Percentiles rank a stretch among this genome's conserved stretches.
Evolutionary conservation across 805 yeast genomes (phyloP).

Genomic region (Lachancea waltii): DNA sequence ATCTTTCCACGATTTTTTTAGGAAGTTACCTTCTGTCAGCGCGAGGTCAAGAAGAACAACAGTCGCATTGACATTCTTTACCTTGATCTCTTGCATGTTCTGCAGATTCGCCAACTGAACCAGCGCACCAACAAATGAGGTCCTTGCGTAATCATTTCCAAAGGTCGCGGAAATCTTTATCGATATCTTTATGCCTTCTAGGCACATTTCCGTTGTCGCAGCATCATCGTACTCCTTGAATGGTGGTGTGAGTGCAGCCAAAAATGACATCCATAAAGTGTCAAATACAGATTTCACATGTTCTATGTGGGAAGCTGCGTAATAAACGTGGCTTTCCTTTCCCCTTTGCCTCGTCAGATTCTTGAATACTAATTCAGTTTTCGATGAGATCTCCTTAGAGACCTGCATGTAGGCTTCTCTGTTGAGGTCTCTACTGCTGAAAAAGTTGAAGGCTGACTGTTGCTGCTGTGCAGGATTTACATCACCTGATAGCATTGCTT

Average conservation of each 20-base stretch:
- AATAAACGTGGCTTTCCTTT: conserved; percentile 46
- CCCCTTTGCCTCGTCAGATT: conserved; percentile 47
- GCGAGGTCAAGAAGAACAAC: conserved; percentile 69
- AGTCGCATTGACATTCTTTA: conserved; percentile 78
- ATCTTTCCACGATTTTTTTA: conserved; percentile 78
- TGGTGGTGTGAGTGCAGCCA: conserved; percentile 92
- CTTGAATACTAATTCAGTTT: conserved; percentile 79
- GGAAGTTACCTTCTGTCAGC: conserved; percentile 65
- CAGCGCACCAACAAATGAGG: conserved; percentile 84
- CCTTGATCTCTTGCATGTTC: conserved; percentile 68
- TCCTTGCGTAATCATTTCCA: conserved; percentile 75
- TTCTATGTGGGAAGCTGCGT: conserved; percentile 79
- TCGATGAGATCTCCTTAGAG: conserved; percentile 82
- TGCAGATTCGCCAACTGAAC: conserved; percentile 79
- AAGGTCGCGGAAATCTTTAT: conserved; percentile 79
- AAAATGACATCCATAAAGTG: conserved; percentile 91
- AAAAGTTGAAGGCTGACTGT: conserved; percentile 46
- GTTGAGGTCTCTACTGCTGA: conserved; percentile 64
- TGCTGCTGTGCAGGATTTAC: conserved; percentile 33
- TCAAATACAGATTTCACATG: conserved; percentile 93
- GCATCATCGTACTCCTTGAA: conserved; percentile 81
- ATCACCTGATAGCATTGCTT: conserved; percentile 73
- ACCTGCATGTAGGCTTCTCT: conserved; percentile 88
- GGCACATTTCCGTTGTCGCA: conserved; percentile 58
- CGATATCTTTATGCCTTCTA: conserved; percentile 82